These are phyloP conservation scores for Pichia sorboxylosa DNA, from an alignment of 1,139 yeast genomes.

Conservation along the genomic window DNA sequence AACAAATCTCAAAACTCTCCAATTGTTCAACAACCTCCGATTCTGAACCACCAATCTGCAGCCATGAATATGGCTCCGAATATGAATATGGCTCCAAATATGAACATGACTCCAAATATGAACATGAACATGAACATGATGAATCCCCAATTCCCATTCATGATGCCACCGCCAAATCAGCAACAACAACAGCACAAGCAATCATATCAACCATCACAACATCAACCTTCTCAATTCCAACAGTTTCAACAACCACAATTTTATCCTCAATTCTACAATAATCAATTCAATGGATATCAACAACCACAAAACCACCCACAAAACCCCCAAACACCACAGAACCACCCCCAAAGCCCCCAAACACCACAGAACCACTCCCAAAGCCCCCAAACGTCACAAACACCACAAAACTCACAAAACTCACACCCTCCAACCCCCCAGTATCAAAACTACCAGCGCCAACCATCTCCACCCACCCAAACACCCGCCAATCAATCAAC, in stretches of 20 bases:
- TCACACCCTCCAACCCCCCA: background rate
- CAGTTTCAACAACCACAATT: background rate
- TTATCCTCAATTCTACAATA: background rate
- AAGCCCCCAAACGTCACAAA: too few relatives aligned
- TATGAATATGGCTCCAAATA: too few relatives aligned
- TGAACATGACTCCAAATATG: too few relatives aligned
- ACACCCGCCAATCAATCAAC: background rate
- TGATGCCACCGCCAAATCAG: background rate
- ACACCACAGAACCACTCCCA: background rate
- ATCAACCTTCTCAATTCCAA: background rate
- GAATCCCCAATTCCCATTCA: too few relatives aligned
- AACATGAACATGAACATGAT: too few relatives aligned
- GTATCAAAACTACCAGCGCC: background rate
- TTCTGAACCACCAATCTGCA: background rate
- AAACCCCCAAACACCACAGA: conserved; percentile 3
- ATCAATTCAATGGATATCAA: conserved; percentile 2
- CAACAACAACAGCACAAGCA: background rate
- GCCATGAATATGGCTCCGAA: too few relatives aligned
- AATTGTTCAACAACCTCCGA: background rate
- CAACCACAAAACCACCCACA: conserved; percentile 3
- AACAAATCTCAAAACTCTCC: background rate
- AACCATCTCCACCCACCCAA: too few relatives aligned
- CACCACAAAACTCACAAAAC: background rate
- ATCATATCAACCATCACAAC: background rate
- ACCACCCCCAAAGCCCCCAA: conserved; percentile 1